Evolutionary conservation across 1,284 basidiomycete genomes (phyloP).

Genomic region (Apiotrichum veenhuisii): DNA sequence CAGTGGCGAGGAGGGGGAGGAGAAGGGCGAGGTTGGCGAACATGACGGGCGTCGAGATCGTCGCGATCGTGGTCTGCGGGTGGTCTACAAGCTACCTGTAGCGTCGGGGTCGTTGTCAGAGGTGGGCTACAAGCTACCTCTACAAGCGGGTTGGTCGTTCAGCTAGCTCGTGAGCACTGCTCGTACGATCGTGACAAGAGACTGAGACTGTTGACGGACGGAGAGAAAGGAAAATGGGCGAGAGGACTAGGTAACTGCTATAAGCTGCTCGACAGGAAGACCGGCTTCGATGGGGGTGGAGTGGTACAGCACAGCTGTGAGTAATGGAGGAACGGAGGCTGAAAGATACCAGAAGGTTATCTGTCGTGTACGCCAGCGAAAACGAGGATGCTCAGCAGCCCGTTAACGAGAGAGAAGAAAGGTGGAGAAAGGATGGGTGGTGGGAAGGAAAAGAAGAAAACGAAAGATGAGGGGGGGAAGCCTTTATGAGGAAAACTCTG

Average conservation of each 20-base stretch:
- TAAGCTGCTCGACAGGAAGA: neutral
- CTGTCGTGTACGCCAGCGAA: too few species aligned
- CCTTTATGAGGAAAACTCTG: too few species aligned
- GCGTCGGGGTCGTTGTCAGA: too few species aligned
- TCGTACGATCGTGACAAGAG: neutral
- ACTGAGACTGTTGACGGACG: neutral
- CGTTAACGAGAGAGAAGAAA: neutral
- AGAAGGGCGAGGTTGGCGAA: conserved; percentile 11
- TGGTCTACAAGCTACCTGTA: neutral
- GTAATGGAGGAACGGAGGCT: neutral
- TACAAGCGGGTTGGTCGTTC: too few species aligned
- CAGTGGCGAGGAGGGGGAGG: conserved; percentile 16
- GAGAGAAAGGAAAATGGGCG: too few species aligned
- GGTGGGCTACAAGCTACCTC: too few species aligned
- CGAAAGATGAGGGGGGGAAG: neutral
- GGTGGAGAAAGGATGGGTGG: neutral
- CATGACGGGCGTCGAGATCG: too few species aligned
- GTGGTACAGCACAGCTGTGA: neutral
- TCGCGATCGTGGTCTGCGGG: neutral
- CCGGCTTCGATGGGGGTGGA: too few species aligned
- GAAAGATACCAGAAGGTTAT: neutral
- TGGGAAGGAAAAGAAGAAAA: neutral
- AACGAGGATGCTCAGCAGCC: neutral
- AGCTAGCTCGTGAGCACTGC: too few species aligned
- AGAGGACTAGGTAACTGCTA: too few species aligned